Conservation (phyloP, 371 early-diverging fungal genomes). For the Mortierella sp. region DNA sequence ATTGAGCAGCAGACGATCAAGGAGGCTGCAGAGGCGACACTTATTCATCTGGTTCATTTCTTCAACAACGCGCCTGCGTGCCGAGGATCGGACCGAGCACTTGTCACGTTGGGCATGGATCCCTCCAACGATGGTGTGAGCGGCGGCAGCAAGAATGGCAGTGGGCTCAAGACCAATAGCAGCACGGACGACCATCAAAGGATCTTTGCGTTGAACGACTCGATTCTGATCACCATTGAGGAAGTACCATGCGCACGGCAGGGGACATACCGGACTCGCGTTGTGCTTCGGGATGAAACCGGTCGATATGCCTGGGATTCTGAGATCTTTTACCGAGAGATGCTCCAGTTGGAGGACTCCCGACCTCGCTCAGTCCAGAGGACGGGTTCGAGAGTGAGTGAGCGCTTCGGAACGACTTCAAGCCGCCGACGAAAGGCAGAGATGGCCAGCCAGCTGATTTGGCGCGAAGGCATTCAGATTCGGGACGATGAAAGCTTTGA, state of each 20-base stretch:
- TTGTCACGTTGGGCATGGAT: slow-evolving; percentile 36
- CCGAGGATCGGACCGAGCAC: slow-evolving; percentile 17
- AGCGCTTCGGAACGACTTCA: slow-evolving; percentile 31
- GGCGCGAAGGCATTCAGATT: slow-evolving; percentile 44
- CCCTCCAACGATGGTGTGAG: slow-evolving; percentile 10
- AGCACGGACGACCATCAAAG: slow-evolving; percentile 26
- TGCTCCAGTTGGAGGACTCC: slow-evolving; percentile 28
- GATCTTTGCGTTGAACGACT: slow-evolving; percentile 58
- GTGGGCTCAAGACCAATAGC: slow-evolving; percentile 14
- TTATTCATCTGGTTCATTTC: slow-evolving; percentile 47
- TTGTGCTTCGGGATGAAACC: slow-evolving; percentile 81
- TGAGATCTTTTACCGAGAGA: slow-evolving; percentile 69
- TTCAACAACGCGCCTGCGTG: slow-evolving; percentile 31
- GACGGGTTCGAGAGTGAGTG: slow-evolving; percentile 36
- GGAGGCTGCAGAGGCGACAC: slow-evolving; percentile 51
- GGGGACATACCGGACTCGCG: slow-evolving; percentile 60
- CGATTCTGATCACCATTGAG: slow-evolving; percentile 56
- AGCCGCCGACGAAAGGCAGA: slow-evolving; percentile 39
- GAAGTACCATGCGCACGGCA: slow-evolving; percentile 40
- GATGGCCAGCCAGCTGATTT: slow-evolving; percentile 50
- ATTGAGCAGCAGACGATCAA: slow-evolving; percentile 40
- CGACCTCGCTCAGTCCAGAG: slow-evolving; percentile 31
- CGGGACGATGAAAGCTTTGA: slow-evolving; percentile 30
- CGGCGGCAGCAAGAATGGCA: slow-evolving; percentile 4
- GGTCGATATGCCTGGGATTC: slow-evolving; percentile 89